Conservation (phyloP, 1,139 yeast species). For the Yamadazyma dendronema region DNA sequence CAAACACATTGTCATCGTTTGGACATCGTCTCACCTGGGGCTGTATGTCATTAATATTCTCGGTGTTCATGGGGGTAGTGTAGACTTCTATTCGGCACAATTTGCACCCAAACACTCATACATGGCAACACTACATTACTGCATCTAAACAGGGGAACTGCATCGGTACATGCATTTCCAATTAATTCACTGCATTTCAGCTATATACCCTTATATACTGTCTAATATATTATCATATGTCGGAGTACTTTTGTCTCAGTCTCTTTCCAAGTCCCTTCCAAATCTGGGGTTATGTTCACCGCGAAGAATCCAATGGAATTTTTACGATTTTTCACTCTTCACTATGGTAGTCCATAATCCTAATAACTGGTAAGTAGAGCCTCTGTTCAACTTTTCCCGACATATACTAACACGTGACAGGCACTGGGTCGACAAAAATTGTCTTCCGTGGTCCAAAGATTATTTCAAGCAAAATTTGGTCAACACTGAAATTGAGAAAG, state of each 20-base stretch:
- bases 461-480: slow-evolving; percentile 50
- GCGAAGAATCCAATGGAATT: slow-evolving; percentile 11
- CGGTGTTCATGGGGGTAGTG: neutral
- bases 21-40: neutral
- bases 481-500: slow-evolving; percentile 33
- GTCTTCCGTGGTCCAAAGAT: slow-evolving; percentile 70
- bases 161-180: no score
- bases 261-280: no score
- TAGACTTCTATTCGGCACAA: no score
- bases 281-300: slow-evolving; percentile 4
- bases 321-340: slow-evolving; percentile 7
- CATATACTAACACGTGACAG: slow-evolving; percentile 28
- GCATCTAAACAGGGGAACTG: no score
- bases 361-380: slow-evolving; percentile 64
- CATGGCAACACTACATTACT: no score
- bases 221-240: no score
- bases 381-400: neutral
- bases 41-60: neutral
- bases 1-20: neutral
- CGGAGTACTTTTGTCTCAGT: no score
- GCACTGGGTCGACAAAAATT: slow-evolving; percentile 86
- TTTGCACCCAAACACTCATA: no score
- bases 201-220: no score
- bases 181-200: no score
- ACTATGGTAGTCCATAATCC: slow-evolving; percentile 78